Base-by-base conservation (phyloP, 2,329 filamentous ascomycete species). In the Tolypocladium album region DNA sequence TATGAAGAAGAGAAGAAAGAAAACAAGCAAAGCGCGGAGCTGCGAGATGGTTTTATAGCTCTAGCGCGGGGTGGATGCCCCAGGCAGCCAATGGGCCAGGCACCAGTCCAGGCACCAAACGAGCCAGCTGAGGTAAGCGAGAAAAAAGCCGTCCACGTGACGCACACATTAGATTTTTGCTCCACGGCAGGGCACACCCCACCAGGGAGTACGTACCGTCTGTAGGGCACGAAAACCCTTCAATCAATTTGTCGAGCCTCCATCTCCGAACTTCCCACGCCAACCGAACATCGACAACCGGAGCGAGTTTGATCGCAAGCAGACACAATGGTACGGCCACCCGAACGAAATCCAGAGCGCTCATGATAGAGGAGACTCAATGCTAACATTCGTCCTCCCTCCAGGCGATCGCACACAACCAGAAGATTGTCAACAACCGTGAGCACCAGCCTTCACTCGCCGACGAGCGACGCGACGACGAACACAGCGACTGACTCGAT, bases 331-430 rank as follows among this genome's bases (percentile, higher is more conserved):
- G 79, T 81, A 76, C 71, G 76, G 57, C 63, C 58, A 58, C 40
- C 59, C 62, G 59, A 58, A 65, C 64, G 64, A 66, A 65, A 64
- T 61, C 59, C 64, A 62, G 63, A 53, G 63, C 59, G 55, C 58
- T 52, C 63, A 64, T 58, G 60, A 60, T 24, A 20, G 58, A 39
- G 61, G 66, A 62, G 64, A 63, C 63, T 69, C 68, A 66, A 72
- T 73, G 64, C 71, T 72, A 61, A 71, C 62, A 57, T 67, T 69
- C 64, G 70, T 60, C 65, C 68, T 71, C 60, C 63, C 59, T 67
- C 59, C 68, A 88, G 92, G 90, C 93, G 86, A 96, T 97, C 91
- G 96, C 96, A 88, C 92, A 97, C 89, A 97, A 97, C 85, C 92
- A 97, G 85, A 89, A 93, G 85, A 88, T 97, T 80, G 88, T 89